Percentiles rank a stretch among this genome's conserved stretches.
Conservation (phyloP, 345 rosid genomes). For the Xanthoceras sorbifolium region DNA sequence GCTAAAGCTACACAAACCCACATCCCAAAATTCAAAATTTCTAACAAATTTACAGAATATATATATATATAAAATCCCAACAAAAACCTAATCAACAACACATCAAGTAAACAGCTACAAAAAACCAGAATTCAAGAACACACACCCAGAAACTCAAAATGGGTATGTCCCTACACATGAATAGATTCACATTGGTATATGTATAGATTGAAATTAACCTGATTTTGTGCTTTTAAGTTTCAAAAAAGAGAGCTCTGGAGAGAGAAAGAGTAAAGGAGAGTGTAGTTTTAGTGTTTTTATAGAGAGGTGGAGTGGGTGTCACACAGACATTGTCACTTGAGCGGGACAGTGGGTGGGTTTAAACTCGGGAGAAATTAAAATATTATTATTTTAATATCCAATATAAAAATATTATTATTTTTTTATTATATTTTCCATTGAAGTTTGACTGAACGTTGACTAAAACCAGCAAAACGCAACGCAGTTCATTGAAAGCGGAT, state of each 20-base stretch:
- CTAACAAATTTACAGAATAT: background rate
- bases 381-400: background rate
- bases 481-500: background rate
- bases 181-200: background rate
- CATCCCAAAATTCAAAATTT: constrained; percentile 15
- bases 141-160: background rate
- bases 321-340: background rate
- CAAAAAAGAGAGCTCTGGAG: constrained; percentile 20
- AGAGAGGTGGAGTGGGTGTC: background rate
- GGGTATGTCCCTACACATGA: no score
- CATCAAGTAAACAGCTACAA: background rate
- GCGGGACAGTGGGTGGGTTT: constrained; percentile 30
- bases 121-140: background rate
- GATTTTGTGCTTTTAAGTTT: constrained; percentile 11
- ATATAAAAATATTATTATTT: background rate
- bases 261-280: background rate
- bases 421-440: background rate
- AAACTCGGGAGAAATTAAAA: constrained; percentile 12
- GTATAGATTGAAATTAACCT: constrained; percentile 12
- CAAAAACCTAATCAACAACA: constrained; percentile 14
- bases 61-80: background rate
- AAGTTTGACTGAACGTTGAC: background rate
- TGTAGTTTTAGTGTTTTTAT: constrained; percentile 2
- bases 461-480: background rate
- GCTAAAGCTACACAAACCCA: background rate